phyloP scores from a whole-genome alignment of 331 rosid species.

The Pyracantha coccinea region DNA sequence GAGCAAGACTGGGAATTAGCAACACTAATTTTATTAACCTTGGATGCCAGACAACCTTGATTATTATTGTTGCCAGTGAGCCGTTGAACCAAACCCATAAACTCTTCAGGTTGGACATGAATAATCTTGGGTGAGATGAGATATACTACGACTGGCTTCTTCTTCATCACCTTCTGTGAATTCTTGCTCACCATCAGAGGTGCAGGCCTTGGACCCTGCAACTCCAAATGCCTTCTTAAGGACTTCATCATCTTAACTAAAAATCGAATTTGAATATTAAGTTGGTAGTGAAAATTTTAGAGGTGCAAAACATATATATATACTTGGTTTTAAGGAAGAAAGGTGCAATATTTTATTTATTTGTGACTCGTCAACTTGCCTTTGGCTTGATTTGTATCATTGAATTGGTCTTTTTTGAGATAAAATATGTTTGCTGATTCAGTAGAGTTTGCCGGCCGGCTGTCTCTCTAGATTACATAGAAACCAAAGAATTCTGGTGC shows the following conservation, averaged over 20 bases:
- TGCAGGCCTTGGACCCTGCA: constrained; percentile 33
- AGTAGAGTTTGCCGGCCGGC: constrained; percentile 19
- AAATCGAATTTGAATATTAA: not conserved
- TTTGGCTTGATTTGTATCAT: not conserved
- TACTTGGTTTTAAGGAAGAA: not conserved
- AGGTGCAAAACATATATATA: not conserved
- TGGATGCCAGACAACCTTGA: not conserved
- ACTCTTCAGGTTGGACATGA: constrained; percentile 42
- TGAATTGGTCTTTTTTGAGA: not conserved
- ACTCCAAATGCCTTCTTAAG: not conserved
- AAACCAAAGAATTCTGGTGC: not conserved
- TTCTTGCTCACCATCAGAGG: constrained; percentile 12
- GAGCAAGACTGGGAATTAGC: not conserved
- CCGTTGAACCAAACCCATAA: constrained; percentile 32
- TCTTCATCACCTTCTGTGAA: constrained; percentile 20
- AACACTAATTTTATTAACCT: not conserved
- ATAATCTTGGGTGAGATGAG: constrained; percentile 31
- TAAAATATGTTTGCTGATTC: not conserved
- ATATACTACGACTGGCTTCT: constrained; percentile 31
- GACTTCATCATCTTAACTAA: too few species aligned
- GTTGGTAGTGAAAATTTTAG: too few species aligned
- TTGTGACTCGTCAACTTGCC: not conserved
- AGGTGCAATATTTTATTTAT: not conserved
- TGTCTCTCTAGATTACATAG: not conserved
- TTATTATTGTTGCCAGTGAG: constrained; percentile 26